phyloP scores from a whole-genome alignment of 164 flowering plant species.

The Taxillus chinensis region DNA sequence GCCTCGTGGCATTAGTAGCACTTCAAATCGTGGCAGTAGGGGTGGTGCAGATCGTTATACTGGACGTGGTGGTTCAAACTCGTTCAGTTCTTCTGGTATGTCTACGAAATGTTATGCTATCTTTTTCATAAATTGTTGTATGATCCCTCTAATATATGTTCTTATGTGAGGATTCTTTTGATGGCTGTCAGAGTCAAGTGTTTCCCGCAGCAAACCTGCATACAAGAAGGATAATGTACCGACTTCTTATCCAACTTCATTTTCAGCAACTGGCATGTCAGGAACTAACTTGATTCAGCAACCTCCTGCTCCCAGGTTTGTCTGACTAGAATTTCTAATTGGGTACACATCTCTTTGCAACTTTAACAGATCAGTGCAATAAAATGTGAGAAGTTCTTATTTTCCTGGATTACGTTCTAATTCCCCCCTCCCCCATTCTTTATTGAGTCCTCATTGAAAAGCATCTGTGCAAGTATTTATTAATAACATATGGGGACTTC shows the following conservation, averaged over 20 bases:
- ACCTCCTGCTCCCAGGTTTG: constrained; percentile 42
- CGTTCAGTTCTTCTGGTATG: constrained; percentile 46
- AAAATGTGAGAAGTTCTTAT: no score
- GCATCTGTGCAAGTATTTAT: no score
- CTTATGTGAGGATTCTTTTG: constrained; percentile 4
- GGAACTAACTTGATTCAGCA: constrained; percentile 28
- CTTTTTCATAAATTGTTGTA: background rate
- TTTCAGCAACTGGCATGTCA: constrained; percentile 26
- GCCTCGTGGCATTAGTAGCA: constrained; percentile 41
- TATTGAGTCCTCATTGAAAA: no score
- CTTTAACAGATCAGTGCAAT: no score
- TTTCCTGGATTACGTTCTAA: no score
- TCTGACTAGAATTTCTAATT: background rate
- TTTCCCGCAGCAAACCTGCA: constrained; percentile 37
- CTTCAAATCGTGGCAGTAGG: constrained; percentile 54
- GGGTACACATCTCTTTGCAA: no score
- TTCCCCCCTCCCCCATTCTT: no score
- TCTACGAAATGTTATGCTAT: background rate
- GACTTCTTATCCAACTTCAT: constrained; percentile 27
- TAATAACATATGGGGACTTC: no score
- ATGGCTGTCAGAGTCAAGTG: constrained; percentile 41
- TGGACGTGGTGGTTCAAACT: constrained; percentile 39
- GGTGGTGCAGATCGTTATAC: constrained; percentile 42
- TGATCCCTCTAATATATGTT: background rate
- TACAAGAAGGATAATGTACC: constrained; percentile 78